Percentiles rank a stretch among this genome's conserved stretches.
Conservation (phyloP, 2,329 filamentous ascomycete genomes). For the Verticillium albo-atrum region DNA sequence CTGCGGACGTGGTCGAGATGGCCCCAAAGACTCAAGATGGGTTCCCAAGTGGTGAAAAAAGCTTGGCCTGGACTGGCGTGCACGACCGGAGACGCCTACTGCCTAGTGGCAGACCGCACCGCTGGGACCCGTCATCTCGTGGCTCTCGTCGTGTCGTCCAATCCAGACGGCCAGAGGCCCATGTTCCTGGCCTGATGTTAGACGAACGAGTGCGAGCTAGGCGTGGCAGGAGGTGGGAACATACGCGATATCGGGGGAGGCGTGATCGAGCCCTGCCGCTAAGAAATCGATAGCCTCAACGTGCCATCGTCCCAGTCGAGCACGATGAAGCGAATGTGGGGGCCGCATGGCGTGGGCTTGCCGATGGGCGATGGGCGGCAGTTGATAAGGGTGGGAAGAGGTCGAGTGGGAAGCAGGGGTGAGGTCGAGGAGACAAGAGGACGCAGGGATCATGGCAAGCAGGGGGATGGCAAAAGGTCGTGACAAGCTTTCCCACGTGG, state of each 20-base stretch:
- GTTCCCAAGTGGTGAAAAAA: too few species aligned
- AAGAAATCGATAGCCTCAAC: not conserved
- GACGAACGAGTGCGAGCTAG: not conserved
- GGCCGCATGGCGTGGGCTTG: not conserved
- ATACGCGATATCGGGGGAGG: not conserved
- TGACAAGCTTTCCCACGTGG: not conserved
- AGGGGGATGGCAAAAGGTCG: not conserved
- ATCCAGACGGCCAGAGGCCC: not conserved
- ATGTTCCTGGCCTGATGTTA: not conserved
- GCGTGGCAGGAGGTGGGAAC: not conserved
- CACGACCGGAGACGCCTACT: not conserved
- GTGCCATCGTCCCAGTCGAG: not conserved
- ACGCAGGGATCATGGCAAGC: too few species aligned
- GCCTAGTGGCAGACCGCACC: not conserved
- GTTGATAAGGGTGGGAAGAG: not conserved
- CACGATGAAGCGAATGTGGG: not conserved
- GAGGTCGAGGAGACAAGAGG: not conserved
- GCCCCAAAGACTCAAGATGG: too few species aligned
- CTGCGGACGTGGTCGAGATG: not conserved
- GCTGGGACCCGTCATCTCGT: not conserved
- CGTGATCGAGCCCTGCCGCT: not conserved
- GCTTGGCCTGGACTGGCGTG: not conserved
- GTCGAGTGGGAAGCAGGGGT: not conserved
- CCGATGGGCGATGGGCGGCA: not conserved
- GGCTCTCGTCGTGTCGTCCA: not conserved